Evolutionary conservation across 768 basidiomycete species (phyloP).

Genomic region (Leucocoprinus sp.): DNA sequence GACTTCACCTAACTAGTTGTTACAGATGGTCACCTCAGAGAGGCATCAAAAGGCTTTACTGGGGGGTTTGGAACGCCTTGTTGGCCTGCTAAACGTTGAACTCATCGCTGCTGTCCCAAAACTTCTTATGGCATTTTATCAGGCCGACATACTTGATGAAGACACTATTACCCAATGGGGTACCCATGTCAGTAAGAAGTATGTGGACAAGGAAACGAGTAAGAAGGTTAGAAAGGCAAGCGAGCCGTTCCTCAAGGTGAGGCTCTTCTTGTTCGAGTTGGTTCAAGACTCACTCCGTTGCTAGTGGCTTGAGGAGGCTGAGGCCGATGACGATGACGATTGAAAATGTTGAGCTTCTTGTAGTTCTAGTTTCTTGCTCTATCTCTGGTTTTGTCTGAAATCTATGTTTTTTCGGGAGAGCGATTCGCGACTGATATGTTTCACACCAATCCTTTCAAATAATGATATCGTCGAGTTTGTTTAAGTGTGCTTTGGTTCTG

Average conservation of each 20-base stretch:
- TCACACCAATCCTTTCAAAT: no score
- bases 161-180: slow-evolving; percentile 89
- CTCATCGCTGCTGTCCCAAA: slow-evolving; percentile 72
- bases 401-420: neutral
- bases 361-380: neutral
- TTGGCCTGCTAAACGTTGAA: slow-evolving; percentile 69
- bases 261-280: neutral
- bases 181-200: slow-evolving; percentile 94
- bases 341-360: neutral
- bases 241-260: slow-evolving; percentile 88
- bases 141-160: slow-evolving; percentile 88
- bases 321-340: slow-evolving; percentile 57
- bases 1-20: slow-evolving; percentile 5
- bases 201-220: slow-evolving; percentile 87
- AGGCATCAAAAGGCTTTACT: slow-evolving; percentile 93
- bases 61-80: slow-evolving; percentile 84
- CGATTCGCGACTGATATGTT: neutral
- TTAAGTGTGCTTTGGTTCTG: no score
- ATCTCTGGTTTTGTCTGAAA: neutral
- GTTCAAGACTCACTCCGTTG: neutral
- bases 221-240: slow-evolving; percentile 96
- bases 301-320: slow-evolving; percentile 86
- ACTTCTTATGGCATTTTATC: slow-evolving; percentile 91
- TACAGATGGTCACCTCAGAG: slow-evolving; percentile 81
- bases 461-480: neutral